Evolutionary conservation across 2,329 filamentous ascomycete species (phyloP), one percentile per base, ranked within the genome.

Genomic region (Ilyonectria robusta): DNA sequence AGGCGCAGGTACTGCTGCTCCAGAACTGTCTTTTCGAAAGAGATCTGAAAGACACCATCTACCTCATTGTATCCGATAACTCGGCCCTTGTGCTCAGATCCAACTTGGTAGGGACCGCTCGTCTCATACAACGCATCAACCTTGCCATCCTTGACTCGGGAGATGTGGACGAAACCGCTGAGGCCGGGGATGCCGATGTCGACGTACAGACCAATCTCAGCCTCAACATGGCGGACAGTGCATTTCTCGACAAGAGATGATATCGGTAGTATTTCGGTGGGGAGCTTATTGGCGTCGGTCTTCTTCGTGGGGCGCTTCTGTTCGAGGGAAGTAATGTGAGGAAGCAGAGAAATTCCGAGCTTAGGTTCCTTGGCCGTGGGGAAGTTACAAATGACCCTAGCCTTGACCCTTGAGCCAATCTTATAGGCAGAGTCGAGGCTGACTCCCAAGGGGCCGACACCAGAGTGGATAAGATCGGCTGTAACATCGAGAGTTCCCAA

Each of bases 141-240:
- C 79, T 96, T 97, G 72, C 92, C 92, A 78, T 99, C 95, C 66
- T 95, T 93, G 68, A 99, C 88, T 70, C 93, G 90, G 1, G 96
- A 99, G 71, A 99, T 97, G 80, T 99, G 96, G 23, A 97, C 94
- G 76, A 98, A 99, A 10, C 94, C 94, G n/a, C 89, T 85, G 3
- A 95, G 84, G 33, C 91, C 94, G 4, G 80, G 69, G 17, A 82
- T 70, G 2, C 91, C 91, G 44, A 94, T 82, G 71, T 93, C 89
- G 8, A 94, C 86, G 75, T 97, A 97, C 2, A 98, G 85, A 59
- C 96, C 97, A 67, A 95, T 88, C 3, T 91, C 90, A 6, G 91
- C 85, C 71, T 97, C 93, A 3, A 98, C 94, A 72, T 92, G 92
- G 59, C 91, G 88, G 8, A 99, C 91, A 42, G 89, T 94, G 63